Evolutionary conservation across 495 filamentous ascomycete species (phyloP).

Genomic region (Daldinia grandis): DNA sequence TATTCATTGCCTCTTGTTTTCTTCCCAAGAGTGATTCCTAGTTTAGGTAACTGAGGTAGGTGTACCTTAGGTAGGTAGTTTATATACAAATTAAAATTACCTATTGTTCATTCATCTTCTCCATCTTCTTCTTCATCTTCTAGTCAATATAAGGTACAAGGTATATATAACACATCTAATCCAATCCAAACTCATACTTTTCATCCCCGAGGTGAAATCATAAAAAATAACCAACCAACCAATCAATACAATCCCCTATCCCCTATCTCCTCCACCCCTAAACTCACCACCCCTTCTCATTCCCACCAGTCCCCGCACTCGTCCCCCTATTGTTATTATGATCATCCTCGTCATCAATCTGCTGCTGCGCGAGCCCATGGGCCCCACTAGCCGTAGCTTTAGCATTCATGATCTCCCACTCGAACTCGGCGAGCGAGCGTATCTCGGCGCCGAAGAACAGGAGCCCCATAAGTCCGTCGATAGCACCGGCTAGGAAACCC

Average conservation of each 20-base stretch:
- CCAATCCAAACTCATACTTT: not conserved
- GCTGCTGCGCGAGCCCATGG: slow-evolving; percentile 31
- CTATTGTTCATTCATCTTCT: not conserved
- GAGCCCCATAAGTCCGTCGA: slow-evolving; percentile 86
- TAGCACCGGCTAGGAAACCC: slow-evolving; percentile 74
- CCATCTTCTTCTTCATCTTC: not conserved
- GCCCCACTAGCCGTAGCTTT: slow-evolving; percentile 48
- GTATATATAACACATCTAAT: not conserved
- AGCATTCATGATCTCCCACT: slow-evolving; percentile 88
- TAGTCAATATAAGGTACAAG: not conserved
- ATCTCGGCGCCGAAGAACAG: slow-evolving; percentile 87
- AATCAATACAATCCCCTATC: not conserved
- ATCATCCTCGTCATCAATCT: slow-evolving; percentile 28
- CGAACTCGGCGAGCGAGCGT: slow-evolving; percentile 87
- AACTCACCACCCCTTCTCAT: not conserved
- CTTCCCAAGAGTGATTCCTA: not conserved
- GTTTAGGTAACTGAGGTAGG: not conserved
- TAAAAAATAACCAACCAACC: not conserved
- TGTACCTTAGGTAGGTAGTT: too few species aligned
- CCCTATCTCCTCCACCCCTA: not conserved
- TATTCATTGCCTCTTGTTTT: not conserved
- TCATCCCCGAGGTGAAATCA: not conserved
- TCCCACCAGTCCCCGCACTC: slow-evolving; percentile 6
- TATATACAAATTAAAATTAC: not conserved
- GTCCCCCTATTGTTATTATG: slow-evolving; percentile 18